phyloP scores from a whole-genome alignment of 345 rosid genomes.

The Sonneratia alba region DNA sequence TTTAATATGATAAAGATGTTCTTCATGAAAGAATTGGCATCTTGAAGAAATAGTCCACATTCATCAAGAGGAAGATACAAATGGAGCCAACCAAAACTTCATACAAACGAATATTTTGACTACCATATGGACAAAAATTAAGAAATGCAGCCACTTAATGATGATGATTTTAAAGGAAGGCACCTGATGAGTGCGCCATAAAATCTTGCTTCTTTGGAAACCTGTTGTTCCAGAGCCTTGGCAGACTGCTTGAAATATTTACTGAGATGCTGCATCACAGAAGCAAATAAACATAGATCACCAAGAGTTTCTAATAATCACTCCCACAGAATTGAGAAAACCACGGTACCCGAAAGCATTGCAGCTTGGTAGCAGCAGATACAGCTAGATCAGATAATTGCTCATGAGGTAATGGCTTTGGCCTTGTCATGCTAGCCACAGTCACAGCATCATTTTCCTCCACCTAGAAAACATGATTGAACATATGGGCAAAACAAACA shows the following conservation, averaged over 20 bases:
- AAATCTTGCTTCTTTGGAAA: constrained; percentile 82
- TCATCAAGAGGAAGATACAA: not conserved
- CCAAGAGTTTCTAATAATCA: not conserved
- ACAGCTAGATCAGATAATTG: constrained; percentile 70
- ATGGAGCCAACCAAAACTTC: not conserved
- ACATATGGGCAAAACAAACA: not conserved
- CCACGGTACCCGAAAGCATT: constrained; percentile 60
- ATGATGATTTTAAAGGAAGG: not conserved
- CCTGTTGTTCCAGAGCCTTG: constrained; percentile 74
- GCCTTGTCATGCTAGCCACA: constrained; percentile 78
- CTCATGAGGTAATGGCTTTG: constrained; percentile 66
- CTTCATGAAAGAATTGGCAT: not conserved
- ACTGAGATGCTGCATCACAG: constrained; percentile 57
- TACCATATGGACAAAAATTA: not conserved
- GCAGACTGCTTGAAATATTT: constrained; percentile 91
- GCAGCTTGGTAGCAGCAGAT: constrained; percentile 84
- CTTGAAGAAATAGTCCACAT: not conserved
- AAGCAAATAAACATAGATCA: constrained; percentile 2
- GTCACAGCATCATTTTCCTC: constrained; percentile 81
- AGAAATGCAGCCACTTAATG: no score
- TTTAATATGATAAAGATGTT: not conserved
- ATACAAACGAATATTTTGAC: not conserved
- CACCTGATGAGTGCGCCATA: constrained; percentile 95
- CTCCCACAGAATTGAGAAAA: constrained; percentile 9
- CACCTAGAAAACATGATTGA: constrained; percentile 33